Evolutionary conservation across 768 basidiomycete species (phyloP), one percentile per base, ranked within the genome.

Genomic region (Amanita jacksonii): DNA sequence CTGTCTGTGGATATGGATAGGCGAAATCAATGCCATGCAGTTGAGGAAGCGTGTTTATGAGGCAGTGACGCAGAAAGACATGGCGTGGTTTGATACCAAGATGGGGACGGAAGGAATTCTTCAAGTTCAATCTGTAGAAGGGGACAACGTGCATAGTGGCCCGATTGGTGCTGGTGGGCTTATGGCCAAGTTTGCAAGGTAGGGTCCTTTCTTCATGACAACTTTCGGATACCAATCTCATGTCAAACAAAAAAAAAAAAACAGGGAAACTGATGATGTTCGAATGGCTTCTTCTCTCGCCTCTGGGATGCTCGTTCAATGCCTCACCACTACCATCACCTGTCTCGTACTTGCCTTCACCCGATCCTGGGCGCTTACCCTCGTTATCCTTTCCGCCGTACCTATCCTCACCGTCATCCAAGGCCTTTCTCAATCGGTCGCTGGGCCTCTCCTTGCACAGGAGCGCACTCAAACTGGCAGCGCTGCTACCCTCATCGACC

Each of bases 151-250:
- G 6, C 35, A 41, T 6, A 47, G 56, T 31, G 73, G 74, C 19
- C 71, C 76, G 30, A 65, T 81, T 38, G 87, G 88, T 49, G 89
- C 90, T 39, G 90, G 85, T 48, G 92, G 91, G 16, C 68, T 96
- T 34, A 93, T 94, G 91, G 82, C 88, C 43, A 87, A 90, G 57
- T 97, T 96, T 59, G 76, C 85, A 25, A 79, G 79, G 90, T 88
- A 45, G 39, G 63, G 56, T 22, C 18, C 8, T 25, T 28, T 28
- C 4, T 4, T 23, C 41, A 45, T 28, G 5, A 8, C 25, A 15
- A 36, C 13, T 22, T 28, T 27, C 5, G 8, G 18, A 19, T 35
- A n/a, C n/a, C n/a, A n/a, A n/a, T n/a, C n/a, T n/a, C n/a, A n/a
- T n/a, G n/a, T n/a, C n/a, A n/a, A n/a, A n/a, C n/a, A n/a, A n/a